Evolutionary conservation across 140 eudicot genomes (phyloP).

Genomic region (Ambrosia hybrid): DNA sequence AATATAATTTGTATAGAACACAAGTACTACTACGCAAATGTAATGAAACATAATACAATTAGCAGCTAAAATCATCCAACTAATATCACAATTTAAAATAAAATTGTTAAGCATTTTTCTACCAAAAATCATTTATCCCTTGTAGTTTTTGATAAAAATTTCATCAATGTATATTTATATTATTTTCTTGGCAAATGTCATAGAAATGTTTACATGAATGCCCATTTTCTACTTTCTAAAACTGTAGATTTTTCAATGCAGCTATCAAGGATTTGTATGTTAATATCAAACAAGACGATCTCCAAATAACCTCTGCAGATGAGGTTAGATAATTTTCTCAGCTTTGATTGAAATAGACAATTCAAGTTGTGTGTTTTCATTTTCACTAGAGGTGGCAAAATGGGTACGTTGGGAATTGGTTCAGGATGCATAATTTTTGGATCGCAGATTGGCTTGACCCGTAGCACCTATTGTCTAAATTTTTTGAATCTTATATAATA

Average conservation of each 20-base stretch:
- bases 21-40: no score
- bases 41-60: no score
- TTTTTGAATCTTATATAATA: no score
- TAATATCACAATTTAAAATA: neutral
- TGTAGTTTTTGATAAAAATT: neutral
- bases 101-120: neutral
- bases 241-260: conserved; percentile 39
- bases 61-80: no score
- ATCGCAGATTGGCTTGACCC: no score
- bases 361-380: neutral
- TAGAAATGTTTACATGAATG: neutral
- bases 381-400: neutral
- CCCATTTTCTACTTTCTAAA: conserved; percentile 5
- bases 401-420: no score
- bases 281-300: conserved; percentile 64
- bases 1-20: no score
- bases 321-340: conserved; percentile 50
- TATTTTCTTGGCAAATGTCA: neutral
- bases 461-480: no score
- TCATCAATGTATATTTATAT: neutral
- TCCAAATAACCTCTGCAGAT: conserved; percentile 54
- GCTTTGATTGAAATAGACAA: neutral
- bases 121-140: neutral
- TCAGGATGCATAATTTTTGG: no score
- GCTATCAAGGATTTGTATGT: conserved; percentile 62